A percentile compares a stretch with the other conserved stretches of the same genome.
Conservation (phyloP, 2,329 filamentous ascomycete species). For the Aureobasidium sp. region DNA sequence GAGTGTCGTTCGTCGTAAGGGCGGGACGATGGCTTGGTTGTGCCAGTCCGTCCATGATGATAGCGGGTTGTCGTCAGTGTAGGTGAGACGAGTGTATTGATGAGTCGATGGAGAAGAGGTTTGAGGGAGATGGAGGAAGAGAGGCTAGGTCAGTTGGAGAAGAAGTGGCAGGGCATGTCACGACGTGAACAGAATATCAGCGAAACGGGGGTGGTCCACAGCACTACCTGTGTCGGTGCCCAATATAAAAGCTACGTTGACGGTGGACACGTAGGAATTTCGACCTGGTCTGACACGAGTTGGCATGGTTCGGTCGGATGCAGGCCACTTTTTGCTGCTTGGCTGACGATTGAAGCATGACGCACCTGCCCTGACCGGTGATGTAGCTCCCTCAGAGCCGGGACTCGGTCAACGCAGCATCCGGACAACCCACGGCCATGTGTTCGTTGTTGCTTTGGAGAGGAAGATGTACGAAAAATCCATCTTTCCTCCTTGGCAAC, state of each 20-base stretch:
- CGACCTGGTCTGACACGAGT: background rate
- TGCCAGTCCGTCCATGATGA: background rate
- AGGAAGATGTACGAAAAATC: background rate
- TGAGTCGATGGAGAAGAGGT: background rate
- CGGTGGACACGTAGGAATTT: background rate
- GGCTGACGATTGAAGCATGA: slow-evolving; percentile 4
- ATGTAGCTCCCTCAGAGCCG: background rate
- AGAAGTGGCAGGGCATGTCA: background rate
- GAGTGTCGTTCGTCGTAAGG: slow-evolving; percentile 18
- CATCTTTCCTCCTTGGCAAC: background rate
- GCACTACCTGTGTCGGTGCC: background rate
- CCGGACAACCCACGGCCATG: background rate
- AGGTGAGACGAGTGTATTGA: background rate
- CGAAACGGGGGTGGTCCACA: background rate
- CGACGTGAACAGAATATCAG: background rate
- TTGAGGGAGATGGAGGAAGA: background rate
- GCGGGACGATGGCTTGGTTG: slow-evolving; percentile 13
- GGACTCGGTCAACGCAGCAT: background rate
- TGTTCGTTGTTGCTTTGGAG: background rate
- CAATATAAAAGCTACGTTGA: background rate
- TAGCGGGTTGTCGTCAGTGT: background rate
- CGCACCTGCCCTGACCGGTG: background rate
- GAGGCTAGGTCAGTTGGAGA: background rate
- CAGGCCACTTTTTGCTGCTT: background rate
- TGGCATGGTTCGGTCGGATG: background rate